Conservation (phyloP, 345 rosid species). For the Eutrema yunnanense region DNA sequence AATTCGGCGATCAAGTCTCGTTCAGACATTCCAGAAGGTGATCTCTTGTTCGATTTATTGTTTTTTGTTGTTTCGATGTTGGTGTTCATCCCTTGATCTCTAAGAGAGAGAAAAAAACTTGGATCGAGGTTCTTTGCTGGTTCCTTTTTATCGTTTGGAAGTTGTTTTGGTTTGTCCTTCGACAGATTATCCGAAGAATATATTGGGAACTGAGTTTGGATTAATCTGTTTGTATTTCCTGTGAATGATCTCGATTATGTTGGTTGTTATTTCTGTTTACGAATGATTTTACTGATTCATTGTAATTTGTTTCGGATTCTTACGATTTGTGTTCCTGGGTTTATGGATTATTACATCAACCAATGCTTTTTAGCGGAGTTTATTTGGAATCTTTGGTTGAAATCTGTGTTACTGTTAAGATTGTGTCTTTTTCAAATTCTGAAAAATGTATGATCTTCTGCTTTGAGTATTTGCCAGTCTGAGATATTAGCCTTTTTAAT, state of each 20-base stretch:
- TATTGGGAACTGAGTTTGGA: not conserved
- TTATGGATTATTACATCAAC: not conserved
- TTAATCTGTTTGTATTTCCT: not conserved
- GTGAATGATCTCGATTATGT: conserved; percentile 7
- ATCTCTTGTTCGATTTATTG: not conserved
- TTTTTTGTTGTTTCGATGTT: conserved; percentile 3
- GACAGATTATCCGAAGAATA: not conserved
- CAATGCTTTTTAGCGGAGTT: not conserved
- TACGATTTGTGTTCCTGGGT: not conserved
- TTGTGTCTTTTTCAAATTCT: not conserved
- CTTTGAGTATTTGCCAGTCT: not conserved
- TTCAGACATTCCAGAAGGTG: conserved; percentile 16
- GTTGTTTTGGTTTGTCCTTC: not conserved
- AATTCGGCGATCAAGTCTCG: not conserved
- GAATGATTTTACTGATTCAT: not conserved
- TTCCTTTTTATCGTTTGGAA: not conserved
- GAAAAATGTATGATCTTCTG: not conserved
- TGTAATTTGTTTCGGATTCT: not conserved
- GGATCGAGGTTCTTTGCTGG: not conserved
- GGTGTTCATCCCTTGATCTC: conserved; percentile 8
- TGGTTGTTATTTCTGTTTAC: not conserved
- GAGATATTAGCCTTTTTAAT: not conserved
- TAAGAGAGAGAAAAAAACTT: not conserved
- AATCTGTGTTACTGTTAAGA: not conserved
- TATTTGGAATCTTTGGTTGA: not conserved